phyloP scores from a whole-genome alignment of 176 grass and related monocot genomes.

The Musa itinerans region DNA sequence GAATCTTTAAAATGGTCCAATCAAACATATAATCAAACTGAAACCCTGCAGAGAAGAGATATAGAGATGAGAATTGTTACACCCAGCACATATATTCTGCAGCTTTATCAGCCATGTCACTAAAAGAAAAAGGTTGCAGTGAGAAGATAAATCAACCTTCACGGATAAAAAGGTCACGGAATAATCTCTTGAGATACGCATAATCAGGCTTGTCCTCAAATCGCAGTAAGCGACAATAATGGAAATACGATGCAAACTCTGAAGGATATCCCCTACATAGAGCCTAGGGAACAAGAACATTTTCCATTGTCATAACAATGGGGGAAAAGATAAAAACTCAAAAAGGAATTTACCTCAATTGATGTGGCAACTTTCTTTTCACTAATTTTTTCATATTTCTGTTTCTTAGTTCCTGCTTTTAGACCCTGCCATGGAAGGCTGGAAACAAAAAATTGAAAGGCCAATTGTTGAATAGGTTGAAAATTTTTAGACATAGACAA shows the following conservation, averaged over 20 bases:
- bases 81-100: neutral
- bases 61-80: slow-evolving; percentile 6
- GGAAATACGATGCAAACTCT: slow-evolving; percentile 96
- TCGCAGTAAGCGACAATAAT: slow-evolving; percentile 79
- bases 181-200: slow-evolving; percentile 93
- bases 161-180: slow-evolving; percentile 17
- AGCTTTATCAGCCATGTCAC: neutral
- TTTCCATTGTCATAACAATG: neutral
- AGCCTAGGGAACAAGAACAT: slow-evolving; percentile 29
- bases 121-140: neutral
- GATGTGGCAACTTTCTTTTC: slow-evolving; percentile 97
- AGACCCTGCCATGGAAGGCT: slow-evolving; percentile 99
- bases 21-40: slow-evolving; percentile 77
- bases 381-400: slow-evolving; percentile 93
- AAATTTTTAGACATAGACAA: neutral
- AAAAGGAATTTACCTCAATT: slow-evolving; percentile 49
- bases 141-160: slow-evolving; percentile 45
- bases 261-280: slow-evolving; percentile 78
- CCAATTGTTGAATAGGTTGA: neutral
- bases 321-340: neutral
- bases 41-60: slow-evolving; percentile 62
- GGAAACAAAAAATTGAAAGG: slow-evolving; percentile 12
- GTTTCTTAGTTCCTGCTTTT: slow-evolving; percentile 94
- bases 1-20: slow-evolving; percentile 46
- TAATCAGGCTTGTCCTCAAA: slow-evolving; percentile 97